phyloP scores from a whole-genome alignment of 768 basidiomycete species.

The Phanerochaete carnosa region DNA sequence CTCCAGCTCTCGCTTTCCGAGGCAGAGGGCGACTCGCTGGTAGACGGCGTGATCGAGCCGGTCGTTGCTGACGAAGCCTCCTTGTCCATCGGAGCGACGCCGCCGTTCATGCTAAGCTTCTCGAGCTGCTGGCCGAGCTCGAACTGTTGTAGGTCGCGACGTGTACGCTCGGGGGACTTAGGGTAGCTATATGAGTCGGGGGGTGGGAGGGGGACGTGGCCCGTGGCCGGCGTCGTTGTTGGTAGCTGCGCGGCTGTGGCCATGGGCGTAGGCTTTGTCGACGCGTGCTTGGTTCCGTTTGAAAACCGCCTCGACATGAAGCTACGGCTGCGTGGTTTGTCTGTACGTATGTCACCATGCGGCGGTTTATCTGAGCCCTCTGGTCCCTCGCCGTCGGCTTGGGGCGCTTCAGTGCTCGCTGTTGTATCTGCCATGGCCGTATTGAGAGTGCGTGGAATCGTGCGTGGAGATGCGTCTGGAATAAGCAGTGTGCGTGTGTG shows the following conservation, averaged over 20 bases:
- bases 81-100: constrained; percentile 21
- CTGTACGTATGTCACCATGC: constrained; percentile 19
- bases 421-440: constrained; percentile 40
- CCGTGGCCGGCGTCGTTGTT: constrained; percentile 20
- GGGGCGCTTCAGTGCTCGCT: constrained; percentile 47
- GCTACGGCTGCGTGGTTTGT: constrained; percentile 4
- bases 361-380: constrained; percentile 63
- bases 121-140: constrained; percentile 7
- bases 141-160: constrained; percentile 38
- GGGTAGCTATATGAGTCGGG: constrained; percentile 45
- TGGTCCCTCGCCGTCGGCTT: constrained; percentile 52
- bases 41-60: constrained; percentile 35
- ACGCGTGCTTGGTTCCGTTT: constrained; percentile 18
- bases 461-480: constrained; percentile 11
- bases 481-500: constrained; percentile 16
- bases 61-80: constrained; percentile 34
- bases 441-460: constrained; percentile 12
- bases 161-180: constrained; percentile 50
- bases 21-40: constrained; percentile 45
- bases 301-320: not conserved
- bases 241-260: constrained; percentile 8
- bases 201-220: constrained; percentile 46
- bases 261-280: constrained; percentile 13
- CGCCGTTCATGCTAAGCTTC: constrained; percentile 14
- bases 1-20: constrained; percentile 62